phyloP scores from a whole-genome alignment of 495 filamentous ascomycete species.

The Trichoderma gamsii region DNA sequence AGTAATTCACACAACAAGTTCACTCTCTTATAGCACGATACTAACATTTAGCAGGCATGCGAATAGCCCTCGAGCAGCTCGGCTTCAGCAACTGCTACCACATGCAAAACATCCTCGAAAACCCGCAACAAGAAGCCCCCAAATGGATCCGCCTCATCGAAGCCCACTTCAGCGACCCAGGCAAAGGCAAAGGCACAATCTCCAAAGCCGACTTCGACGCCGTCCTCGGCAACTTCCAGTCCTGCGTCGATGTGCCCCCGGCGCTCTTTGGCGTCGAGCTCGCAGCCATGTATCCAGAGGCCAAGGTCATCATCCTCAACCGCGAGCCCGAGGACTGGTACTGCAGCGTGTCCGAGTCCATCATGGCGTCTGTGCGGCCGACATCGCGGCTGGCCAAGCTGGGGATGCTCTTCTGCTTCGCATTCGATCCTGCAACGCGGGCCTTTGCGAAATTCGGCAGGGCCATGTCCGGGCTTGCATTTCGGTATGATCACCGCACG shows the following conservation, averaged over 20 bases:
- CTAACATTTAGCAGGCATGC: slow-evolving; percentile 40
- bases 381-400: slow-evolving; percentile 8
- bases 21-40: not conserved
- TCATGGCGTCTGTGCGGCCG: not conserved
- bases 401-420: slow-evolving; percentile 16
- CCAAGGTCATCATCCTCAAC: slow-evolving; percentile 59
- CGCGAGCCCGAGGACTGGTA: slow-evolving; percentile 37
- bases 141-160: slow-evolving; percentile 63
- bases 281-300: slow-evolving; percentile 63
- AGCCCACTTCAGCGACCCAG: slow-evolving; percentile 51
- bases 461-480: slow-evolving; percentile 3
- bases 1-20: not conserved
- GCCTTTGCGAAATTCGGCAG: not conserved
- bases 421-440: slow-evolving; percentile 13
- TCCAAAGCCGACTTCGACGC: slow-evolving; percentile 61
- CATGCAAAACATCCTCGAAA: slow-evolving; percentile 35
- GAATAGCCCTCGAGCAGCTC: slow-evolving; percentile 54
- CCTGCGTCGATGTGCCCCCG: slow-evolving; percentile 61
- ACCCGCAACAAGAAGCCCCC: not conserved
- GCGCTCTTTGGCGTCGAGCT: slow-evolving; percentile 61
- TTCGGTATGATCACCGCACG: slow-evolving; percentile 6
- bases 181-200: slow-evolving; percentile 42
- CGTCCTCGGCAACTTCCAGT: slow-evolving; percentile 55
- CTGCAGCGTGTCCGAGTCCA: not conserved
- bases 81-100: slow-evolving; percentile 61